Conservation (phyloP, 352 stramenopile species). For the Pythium biforme region DNA sequence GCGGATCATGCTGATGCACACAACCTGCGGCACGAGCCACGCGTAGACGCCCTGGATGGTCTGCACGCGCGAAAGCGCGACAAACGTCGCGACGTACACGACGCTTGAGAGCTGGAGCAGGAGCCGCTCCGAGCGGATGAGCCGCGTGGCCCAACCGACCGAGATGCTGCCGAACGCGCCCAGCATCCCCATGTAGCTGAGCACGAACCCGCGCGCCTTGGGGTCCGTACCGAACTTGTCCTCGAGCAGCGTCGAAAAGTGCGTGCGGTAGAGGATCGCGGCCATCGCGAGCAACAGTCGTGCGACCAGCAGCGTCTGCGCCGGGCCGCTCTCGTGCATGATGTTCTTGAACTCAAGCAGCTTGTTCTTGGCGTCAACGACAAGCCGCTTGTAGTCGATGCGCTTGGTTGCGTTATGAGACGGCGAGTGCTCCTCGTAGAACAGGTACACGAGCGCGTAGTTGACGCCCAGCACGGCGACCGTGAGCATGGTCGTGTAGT, state of each 20-base stretch:
- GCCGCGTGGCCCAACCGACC: conserved; percentile 49
- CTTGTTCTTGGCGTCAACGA: conserved; percentile 52
- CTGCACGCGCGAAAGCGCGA: conserved; percentile 55
- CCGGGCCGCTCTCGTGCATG: conserved; percentile 57
- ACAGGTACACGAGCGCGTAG: conserved; percentile 59
- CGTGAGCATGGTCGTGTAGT: conserved; percentile 78
- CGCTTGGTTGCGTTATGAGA: conserved; percentile 12
- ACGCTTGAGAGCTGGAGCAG: conserved; percentile 62
- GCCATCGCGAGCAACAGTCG: conserved; percentile 73
- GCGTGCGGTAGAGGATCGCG: conserved; percentile 73
- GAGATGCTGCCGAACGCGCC: conserved; percentile 62
- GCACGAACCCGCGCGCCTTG: conserved; percentile 57
- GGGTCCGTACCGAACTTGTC: conserved; percentile 77
- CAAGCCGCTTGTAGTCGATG: conserved; percentile 28
- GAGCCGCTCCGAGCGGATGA: conserved; percentile 52
- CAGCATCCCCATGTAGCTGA: conserved; percentile 82
- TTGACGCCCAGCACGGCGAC: conserved; percentile 66
- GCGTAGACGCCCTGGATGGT: conserved; percentile 53
- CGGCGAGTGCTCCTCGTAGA: conserved; percentile 38
- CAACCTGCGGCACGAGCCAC: conserved; percentile 61
- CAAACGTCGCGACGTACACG: conserved; percentile 71
- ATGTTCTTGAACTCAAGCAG: conserved; percentile 63
- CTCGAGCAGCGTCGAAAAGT: conserved; percentile 76
- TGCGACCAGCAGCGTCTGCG: conserved; percentile 66
- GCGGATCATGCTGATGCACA: conserved; percentile 66